phyloP scores from a whole-genome alignment of 2,329 filamentous ascomycete species.

The Ophiosphaerella narmari region DNA sequence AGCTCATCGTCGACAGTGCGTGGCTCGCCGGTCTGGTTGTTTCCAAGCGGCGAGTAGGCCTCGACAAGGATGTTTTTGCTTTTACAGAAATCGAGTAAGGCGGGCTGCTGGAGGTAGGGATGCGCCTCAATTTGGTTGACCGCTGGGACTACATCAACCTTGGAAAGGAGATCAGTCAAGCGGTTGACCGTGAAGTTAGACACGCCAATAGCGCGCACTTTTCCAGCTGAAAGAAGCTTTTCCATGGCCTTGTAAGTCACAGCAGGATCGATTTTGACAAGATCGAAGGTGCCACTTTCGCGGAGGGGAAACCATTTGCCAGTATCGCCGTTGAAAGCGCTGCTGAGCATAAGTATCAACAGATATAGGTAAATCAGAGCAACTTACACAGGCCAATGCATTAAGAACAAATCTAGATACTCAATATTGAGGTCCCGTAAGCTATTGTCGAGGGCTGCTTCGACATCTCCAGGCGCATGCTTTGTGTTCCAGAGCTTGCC shows the following conservation, averaged over 20 bases:
- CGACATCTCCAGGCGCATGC: slow-evolving; percentile 66
- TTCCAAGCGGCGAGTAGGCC: slow-evolving; percentile 73
- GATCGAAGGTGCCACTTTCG: slow-evolving; percentile 68
- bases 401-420: slow-evolving; percentile 70
- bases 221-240: slow-evolving; percentile 67
- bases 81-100: slow-evolving; percentile 69
- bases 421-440: slow-evolving; percentile 64
- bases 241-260: slow-evolving; percentile 76
- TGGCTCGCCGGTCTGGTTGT: slow-evolving; percentile 63
- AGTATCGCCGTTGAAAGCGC: slow-evolving; percentile 30
- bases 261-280: slow-evolving; percentile 76
- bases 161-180: slow-evolving; percentile 69
- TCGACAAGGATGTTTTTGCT: slow-evolving; percentile 73
- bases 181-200: slow-evolving; percentile 82
- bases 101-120: slow-evolving; percentile 48
- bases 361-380: no score
- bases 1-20: slow-evolving; percentile 52
- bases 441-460: slow-evolving; percentile 61
- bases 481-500: slow-evolving; percentile 81
- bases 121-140: slow-evolving; percentile 83
- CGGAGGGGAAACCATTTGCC: slow-evolving; percentile 38
- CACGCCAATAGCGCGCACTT: slow-evolving; percentile 78
- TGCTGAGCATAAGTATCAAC: neutral
- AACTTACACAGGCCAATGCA: slow-evolving; percentile 62
- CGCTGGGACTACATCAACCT: slow-evolving; percentile 65